phyloP scores from a whole-genome alignment of 768 basidiomycete species.

The Guyanaporus albipodus region DNA sequence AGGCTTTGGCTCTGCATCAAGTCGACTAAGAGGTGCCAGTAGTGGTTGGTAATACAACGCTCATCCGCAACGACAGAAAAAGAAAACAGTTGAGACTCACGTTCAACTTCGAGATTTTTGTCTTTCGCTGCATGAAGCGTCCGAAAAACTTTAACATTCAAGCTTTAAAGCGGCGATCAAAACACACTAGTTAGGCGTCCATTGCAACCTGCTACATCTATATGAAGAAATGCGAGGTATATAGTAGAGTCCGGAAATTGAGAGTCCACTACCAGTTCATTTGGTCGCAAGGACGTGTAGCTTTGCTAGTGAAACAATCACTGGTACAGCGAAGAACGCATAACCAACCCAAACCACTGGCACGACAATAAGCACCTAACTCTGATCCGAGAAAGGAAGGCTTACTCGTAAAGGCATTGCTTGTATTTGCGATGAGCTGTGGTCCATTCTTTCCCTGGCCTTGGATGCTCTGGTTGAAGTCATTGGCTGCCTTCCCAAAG shows the following conservation, averaged over 20 bases:
- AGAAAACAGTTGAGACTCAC: slow-evolving; percentile 17
- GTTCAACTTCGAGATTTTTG: too few relatives aligned
- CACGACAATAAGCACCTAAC: neutral
- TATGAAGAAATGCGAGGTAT: too few relatives aligned
- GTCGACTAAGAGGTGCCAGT: slow-evolving; percentile 96
- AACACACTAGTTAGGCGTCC: neutral
- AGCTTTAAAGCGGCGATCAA: neutral
- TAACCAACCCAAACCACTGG: slow-evolving; percentile 79
- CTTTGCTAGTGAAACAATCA: slow-evolving; percentile 66
- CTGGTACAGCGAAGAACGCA: slow-evolving; percentile 66
- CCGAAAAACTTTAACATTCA: neutral
- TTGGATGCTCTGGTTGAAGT: slow-evolving; percentile 65
- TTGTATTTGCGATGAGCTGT: slow-evolving; percentile 54
- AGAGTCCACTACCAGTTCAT: too few relatives aligned
- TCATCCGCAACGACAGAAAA: slow-evolving; percentile 46
- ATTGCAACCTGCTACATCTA: too few relatives aligned
- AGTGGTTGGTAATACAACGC: slow-evolving; percentile 68
- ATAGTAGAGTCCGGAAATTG: too few relatives aligned
- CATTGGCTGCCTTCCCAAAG: slow-evolving; percentile 74
- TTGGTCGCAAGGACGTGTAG: slow-evolving; percentile 53
- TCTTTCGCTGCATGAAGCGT: too few relatives aligned
- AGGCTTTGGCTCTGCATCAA: slow-evolving; percentile 40
- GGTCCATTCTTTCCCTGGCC: slow-evolving; percentile 52
- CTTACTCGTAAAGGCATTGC: slow-evolving; percentile 76
- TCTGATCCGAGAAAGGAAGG: slow-evolving; percentile 8